These are phyloP conservation scores for Mortierella sp. DNA, from an alignment of 371 early-diverging fungal species.

Conservation along the genomic window DNA sequence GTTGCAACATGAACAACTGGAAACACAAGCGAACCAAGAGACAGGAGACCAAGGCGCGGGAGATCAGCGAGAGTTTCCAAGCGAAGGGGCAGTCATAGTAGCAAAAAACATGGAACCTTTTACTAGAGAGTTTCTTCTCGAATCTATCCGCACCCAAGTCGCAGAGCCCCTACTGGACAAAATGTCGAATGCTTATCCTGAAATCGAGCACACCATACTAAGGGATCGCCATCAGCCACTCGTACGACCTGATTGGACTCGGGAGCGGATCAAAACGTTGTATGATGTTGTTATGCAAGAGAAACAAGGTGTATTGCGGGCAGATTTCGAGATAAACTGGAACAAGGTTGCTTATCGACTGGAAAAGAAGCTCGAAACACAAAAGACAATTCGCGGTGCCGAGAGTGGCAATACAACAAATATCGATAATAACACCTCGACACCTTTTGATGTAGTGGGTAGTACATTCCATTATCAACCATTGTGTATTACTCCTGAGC, in stretches of 20 bases:
- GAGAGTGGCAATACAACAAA: neutral
- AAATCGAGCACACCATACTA: neutral
- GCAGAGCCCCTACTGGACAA: constrained; percentile 23
- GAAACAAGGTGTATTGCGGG: constrained; percentile 33
- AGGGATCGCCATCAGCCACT: constrained; percentile 17
- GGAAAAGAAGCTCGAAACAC: neutral
- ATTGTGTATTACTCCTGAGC: constrained; percentile 10
- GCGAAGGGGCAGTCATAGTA: neutral
- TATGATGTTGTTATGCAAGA: constrained; percentile 21
- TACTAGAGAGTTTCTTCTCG: neutral
- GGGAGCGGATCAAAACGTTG: constrained; percentile 13
- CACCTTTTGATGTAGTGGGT: neutral
- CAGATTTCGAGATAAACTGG: constrained; percentile 42
- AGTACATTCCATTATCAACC: neutral
- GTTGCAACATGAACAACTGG: neutral
- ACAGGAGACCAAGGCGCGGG: too few species aligned
- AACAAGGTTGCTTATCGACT: constrained; percentile 7
- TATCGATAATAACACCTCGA: neutral
- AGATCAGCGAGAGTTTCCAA: neutral
- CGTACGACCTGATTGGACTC: constrained; percentile 45
- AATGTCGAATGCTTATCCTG: constrained; percentile 3
- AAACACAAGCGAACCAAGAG: too few species aligned
- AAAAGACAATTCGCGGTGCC: neutral
- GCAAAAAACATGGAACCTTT: neutral
- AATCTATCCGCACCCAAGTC: constrained; percentile 9